Percentiles rank a stretch among this genome's conserved stretches.
These are phyloP conservation scores for Abrus pulchellus DNA, from an alignment of 306 rosid species.

Conservation along the genomic window DNA sequence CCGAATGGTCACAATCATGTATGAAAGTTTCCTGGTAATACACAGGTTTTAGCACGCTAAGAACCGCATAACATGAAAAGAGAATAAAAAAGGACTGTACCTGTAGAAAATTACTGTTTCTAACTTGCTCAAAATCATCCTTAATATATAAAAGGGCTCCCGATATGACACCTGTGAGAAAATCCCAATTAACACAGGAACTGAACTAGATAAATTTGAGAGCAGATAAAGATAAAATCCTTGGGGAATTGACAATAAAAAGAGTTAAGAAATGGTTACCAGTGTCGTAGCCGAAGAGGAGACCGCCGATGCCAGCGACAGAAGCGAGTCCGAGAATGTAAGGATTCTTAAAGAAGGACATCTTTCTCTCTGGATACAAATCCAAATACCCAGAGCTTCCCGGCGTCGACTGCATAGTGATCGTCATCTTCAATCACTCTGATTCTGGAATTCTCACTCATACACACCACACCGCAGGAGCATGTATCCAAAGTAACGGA, in stretches of 20 bases:
- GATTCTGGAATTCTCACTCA: too few species aligned
- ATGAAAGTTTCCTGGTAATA: neutral
- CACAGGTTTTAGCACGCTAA: too few species aligned
- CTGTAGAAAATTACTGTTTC: constrained; percentile 54
- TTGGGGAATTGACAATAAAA: neutral
- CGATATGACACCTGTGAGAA: constrained; percentile 55
- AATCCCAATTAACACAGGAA: too few species aligned
- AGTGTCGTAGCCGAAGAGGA: constrained; percentile 63
- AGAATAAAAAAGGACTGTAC: constrained; percentile 6
- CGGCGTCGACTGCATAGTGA: constrained; percentile 61
- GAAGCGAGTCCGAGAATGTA: constrained; percentile 58
- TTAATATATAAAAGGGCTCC: constrained; percentile 63
- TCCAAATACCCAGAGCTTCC: constrained; percentile 66
- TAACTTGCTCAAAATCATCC: constrained; percentile 56
- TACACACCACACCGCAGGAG: too few species aligned
- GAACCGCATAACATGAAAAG: neutral
- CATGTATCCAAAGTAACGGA: too few species aligned
- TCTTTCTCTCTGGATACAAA: constrained; percentile 58
- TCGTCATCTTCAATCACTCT: constrained; percentile 38
- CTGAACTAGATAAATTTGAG: too few species aligned
- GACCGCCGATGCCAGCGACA: constrained; percentile 62
- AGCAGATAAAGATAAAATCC: too few species aligned
- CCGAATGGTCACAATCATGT: neutral
- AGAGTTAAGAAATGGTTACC: neutral
- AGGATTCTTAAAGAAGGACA: constrained; percentile 61